Conservation (phyloP, 805 yeast genomes). For the Sugiyamaella marilandica region DNA sequence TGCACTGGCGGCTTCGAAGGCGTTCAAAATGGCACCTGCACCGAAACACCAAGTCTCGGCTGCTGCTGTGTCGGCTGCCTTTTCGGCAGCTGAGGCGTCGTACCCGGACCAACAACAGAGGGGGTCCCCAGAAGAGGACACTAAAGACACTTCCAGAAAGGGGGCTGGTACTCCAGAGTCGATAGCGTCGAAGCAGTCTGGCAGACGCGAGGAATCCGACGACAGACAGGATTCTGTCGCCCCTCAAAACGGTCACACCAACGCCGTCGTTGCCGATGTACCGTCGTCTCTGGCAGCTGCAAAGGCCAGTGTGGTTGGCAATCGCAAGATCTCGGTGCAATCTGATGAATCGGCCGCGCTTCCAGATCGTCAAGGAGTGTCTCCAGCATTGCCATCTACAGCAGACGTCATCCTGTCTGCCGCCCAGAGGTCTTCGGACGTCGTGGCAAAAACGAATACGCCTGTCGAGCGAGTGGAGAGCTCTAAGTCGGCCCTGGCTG, state of each 20-base stretch:
- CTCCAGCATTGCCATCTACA: neutral
- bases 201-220: neutral
- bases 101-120: neutral
- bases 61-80: neutral
- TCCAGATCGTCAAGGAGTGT: neutral
- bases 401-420: neutral
- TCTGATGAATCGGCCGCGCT: neutral
- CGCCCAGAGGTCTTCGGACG: neutral
- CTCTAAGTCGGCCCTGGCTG: constrained; percentile 18
- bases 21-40: neutral
- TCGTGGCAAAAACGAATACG: neutral
- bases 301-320: neutral
- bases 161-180: neutral
- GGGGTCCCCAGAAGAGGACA: neutral
- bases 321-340: neutral
- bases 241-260: neutral
- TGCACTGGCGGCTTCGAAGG: constrained; percentile 1
- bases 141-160: neutral
- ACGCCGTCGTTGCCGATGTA: neutral
- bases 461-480: neutral
- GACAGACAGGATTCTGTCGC: neutral
- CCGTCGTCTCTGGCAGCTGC: neutral
- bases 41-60: constrained; percentile 1
- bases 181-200: neutral
- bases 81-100: neutral